Base-by-base conservation (phyloP, 148 eudicot genomes). In the Rhododendron kiyosumense region DNA sequence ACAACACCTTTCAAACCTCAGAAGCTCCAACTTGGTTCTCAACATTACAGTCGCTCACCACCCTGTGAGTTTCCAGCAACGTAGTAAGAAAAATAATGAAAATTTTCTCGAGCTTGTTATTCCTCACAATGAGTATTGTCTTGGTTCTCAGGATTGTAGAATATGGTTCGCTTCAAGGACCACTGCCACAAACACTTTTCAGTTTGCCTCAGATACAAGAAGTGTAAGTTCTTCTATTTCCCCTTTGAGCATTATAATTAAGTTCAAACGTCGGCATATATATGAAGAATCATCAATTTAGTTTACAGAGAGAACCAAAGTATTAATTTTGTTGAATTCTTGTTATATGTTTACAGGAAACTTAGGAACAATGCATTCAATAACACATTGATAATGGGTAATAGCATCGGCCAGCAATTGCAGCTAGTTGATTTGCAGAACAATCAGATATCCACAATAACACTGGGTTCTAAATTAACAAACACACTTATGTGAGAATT, bases 11-110 rank as follows among this genome's bases (percentile, higher is more conserved):
- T 88, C 88, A 75, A 24, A 86, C 87, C 78, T 90, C 99, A 59
- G 93, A 90, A 87, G 94, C 94, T 76, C 99, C 99, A 8, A 88
- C 86, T 69, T 96, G 99, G 99, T 93, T 96, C 91, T 88, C 95
- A 32, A 93, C 96, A 34, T 86, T 95, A 74, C 86, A 79, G 67
- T 91, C 97, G 7, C 93, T 96, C 59, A 95, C 94, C 86, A 96
- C 97, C 87, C 88, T 96, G 99, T 96, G 89, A 94, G 99, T 89
- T 73, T 45, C 38, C 34, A 36, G 2, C 75, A 48, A 49, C 20
- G 83, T 30, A 80, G 26, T 8, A 69, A 18, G 18, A 45, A 41
- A 26, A 24, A 45, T 18, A 84, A 24, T 67, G 9, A 26, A 43
- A 61, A 48, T 30, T 38, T 71, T 28, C 71, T 48, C 48, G 49